Conservation (phyloP, 768 basidiomycete species). For the Phlebiopsis flavidoalba region DNA sequence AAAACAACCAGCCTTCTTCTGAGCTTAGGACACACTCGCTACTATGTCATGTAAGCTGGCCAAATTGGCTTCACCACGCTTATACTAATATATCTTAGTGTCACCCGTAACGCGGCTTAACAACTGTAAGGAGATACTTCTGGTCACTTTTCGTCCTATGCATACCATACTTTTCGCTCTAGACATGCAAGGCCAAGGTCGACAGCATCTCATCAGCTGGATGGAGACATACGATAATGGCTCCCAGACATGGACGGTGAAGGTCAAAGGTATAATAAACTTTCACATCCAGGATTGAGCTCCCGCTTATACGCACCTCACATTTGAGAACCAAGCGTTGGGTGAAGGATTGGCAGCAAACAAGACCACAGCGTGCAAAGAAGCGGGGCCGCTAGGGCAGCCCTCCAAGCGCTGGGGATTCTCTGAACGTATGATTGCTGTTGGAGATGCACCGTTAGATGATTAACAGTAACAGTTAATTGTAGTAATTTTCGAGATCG, state of each 20-base stretch:
- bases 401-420: constrained; percentile 22
- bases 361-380: constrained; percentile 34
- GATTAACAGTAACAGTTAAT: background rate
- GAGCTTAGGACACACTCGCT: background rate
- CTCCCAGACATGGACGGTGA: background rate
- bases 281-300: no score
- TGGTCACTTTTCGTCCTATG: background rate
- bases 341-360: constrained; percentile 40
- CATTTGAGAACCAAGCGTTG: constrained; percentile 44
- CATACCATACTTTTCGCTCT: background rate
- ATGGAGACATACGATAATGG: no score
- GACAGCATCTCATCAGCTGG: background rate
- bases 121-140: constrained; percentile 35
- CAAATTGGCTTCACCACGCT: no score
- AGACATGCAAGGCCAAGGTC: background rate
- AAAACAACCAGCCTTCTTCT: background rate
- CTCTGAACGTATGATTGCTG: background rate
- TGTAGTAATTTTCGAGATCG: background rate
- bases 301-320: background rate
- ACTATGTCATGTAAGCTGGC: background rate
- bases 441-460: background rate
- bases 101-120: constrained; percentile 33
- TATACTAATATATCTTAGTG: constrained; percentile 6
- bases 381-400: constrained; percentile 27
- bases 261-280: background rate